phyloP scores from a whole-genome alignment of 1,284 basidiomycete species.

The Mycosarcoma mackinlayi region DNA sequence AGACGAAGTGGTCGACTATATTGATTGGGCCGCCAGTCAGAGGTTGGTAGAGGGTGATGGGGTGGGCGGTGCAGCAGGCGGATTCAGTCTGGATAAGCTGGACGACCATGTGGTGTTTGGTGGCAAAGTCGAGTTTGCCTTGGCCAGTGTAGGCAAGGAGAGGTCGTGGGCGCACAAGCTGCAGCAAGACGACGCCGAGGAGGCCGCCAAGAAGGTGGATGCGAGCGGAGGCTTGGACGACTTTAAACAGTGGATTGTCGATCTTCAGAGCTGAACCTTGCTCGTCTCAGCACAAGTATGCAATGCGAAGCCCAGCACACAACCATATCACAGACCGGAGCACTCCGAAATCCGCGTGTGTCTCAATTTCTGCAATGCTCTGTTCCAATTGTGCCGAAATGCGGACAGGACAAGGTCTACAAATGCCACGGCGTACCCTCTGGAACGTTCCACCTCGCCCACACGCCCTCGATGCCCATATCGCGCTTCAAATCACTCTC shows the following conservation, averaged over 20 bases:
- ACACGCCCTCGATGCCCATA: constrained; percentile 28
- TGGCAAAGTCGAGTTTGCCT: constrained; percentile 51
- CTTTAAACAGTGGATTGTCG: constrained; percentile 41
- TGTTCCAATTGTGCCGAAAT: too few relatives aligned
- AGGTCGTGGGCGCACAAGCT: constrained; percentile 24
- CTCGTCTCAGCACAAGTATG: too few relatives aligned
- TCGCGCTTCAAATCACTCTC: constrained; percentile 29
- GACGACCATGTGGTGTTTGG: constrained; percentile 54
- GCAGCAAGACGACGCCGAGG: neutral
- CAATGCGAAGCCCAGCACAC: neutral
- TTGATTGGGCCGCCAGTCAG: constrained; percentile 44
- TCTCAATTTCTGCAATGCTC: too few relatives aligned
- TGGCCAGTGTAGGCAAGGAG: constrained; percentile 50
- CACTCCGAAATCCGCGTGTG: too few relatives aligned
- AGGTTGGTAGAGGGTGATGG: neutral
- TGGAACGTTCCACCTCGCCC: constrained; percentile 33
- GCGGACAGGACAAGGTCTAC: neutral
- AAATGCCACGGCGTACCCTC: constrained; percentile 42
- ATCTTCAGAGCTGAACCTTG: constrained; percentile 18
- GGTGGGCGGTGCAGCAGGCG: constrained; percentile 5
- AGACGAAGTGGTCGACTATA: constrained; percentile 57
- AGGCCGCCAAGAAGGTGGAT: neutral
- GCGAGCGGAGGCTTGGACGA: constrained; percentile 17
- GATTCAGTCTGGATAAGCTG: constrained; percentile 51
- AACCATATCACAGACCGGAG: neutral